phyloP scores from a whole-genome alignment of 371 early-diverging fungal genomes.

The Mortierella sp. region DNA sequence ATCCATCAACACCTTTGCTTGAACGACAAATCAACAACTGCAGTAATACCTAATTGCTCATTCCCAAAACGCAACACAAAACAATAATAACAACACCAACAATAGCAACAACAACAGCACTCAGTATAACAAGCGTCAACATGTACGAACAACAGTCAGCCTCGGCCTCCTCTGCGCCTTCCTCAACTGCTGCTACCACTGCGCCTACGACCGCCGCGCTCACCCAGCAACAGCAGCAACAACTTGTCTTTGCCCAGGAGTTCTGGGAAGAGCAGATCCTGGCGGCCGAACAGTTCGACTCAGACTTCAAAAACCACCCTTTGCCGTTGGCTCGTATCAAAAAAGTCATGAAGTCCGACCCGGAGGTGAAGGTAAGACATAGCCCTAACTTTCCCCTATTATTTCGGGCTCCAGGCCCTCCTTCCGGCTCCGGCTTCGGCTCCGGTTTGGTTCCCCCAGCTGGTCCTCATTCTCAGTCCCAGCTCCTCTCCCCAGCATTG shows the following conservation, averaged over 20 bases:
- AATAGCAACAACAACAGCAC: background rate
- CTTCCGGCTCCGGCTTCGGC: background rate
- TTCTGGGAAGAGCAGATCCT: conserved; percentile 71
- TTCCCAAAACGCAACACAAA: background rate
- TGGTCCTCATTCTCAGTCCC: no score
- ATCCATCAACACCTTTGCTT: background rate
- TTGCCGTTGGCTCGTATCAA: conserved; percentile 96
- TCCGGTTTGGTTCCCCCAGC: background rate
- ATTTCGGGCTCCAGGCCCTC: background rate
- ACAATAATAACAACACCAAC: background rate
- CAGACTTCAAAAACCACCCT: conserved; percentile 87
- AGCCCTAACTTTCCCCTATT: background rate
- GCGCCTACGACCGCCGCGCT: background rate
- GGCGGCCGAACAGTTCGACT: conserved; percentile 65
- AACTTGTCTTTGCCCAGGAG: conserved; percentile 50
- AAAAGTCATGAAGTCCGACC: conserved; percentile 97
- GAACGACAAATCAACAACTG: background rate
- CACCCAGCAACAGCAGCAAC: conserved; percentile 38
- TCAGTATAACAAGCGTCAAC: background rate
- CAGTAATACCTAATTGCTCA: background rate
- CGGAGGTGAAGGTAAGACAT: conserved; percentile 78
- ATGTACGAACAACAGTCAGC: background rate
- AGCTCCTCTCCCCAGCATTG: background rate
- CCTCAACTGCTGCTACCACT: background rate
- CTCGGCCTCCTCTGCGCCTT: background rate